Evolutionary conservation across 345 rosid genomes (phyloP), one percentile per base, ranked within the genome.

Genomic region (Lumnitzera littorea): DNA sequence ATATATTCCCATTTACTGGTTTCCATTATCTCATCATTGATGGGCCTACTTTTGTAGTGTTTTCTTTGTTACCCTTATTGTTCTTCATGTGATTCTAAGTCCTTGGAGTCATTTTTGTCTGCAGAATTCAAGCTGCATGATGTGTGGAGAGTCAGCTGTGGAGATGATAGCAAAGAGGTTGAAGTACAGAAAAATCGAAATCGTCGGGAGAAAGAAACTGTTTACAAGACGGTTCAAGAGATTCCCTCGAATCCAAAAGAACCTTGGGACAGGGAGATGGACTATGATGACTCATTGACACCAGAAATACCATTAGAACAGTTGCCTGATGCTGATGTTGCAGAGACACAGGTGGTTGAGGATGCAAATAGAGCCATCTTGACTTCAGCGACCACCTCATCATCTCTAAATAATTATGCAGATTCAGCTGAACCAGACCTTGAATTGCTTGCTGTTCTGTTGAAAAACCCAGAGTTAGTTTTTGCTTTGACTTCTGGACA

Each of bases 261-360:
- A 63, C 99, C 99, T 5, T 95, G 99, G 97, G 99, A 91, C 74
- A 59, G 75, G 17, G 97, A 95, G 70, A 88, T 95, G 90, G 96
- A 95, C 70, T 81, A 72, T 70, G 97, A 91, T 65, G 99, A 95
- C 76, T 64, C 91, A 53, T 67, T 91, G 79, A 95, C 99, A 56
- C 91, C 84, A 12, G 85, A 80, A 67, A 86, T 95, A 46, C 95
- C 94, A 5, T 71, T 79, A 48, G 88, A 88, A 74, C 99, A 95
- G 84, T 81, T 75, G 58, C 96, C 92, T 27, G 90, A 87, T 70
- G 70, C 73, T 17, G 95, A 81, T 49, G 68, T 17, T 50, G 55
- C 75, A 56, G 95, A 85, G 60, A 63, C 84, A 69, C 83, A 80
- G 47, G 74, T 72, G 60, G 63, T 77, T 57, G 23, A 80, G 62